These are phyloP conservation scores for Candida sanyaensis DNA, from an alignment of 1,139 yeast genomes.

Conservation along the genomic window DNA sequence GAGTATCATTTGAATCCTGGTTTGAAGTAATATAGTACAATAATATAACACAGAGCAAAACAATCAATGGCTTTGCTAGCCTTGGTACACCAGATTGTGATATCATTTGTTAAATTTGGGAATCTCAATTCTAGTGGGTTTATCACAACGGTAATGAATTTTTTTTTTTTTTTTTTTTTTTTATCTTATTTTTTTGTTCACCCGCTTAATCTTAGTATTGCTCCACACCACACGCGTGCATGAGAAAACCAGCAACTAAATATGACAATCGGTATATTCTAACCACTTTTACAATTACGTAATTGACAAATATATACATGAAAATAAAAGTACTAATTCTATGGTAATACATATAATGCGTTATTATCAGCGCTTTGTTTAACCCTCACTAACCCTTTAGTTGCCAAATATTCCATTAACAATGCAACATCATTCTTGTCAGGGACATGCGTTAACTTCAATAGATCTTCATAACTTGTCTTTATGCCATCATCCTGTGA, in stretches of 20 bases:
- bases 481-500: conserved; percentile 12
- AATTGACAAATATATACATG: not conserved
- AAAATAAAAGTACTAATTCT: not conserved
- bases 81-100: conserved; percentile 7
- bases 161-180: too few relatives aligned
- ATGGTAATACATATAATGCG: conserved; percentile 21
- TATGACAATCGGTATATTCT: too few relatives aligned
- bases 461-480: conserved; percentile 20
- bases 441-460: conserved; percentile 7
- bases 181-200: too few relatives aligned
- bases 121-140: too few relatives aligned
- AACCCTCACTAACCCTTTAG: conserved; percentile 31
- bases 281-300: not conserved
- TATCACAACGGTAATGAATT: too few relatives aligned
- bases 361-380: conserved; percentile 21
- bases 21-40: not conserved
- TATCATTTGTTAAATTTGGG: conserved; percentile 4
- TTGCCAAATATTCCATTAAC: conserved; percentile 22
- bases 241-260: too few relatives aligned
- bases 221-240: too few relatives aligned
- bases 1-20: not conserved
- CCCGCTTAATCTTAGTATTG: too few relatives aligned
- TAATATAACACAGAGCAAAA: conserved; percentile 2
- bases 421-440: conserved; percentile 15
- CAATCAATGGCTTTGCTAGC: conserved; percentile 1